phyloP scores from a whole-genome alignment of 176 grass and related monocot genomes.

The Eleusine coracana region DNA sequence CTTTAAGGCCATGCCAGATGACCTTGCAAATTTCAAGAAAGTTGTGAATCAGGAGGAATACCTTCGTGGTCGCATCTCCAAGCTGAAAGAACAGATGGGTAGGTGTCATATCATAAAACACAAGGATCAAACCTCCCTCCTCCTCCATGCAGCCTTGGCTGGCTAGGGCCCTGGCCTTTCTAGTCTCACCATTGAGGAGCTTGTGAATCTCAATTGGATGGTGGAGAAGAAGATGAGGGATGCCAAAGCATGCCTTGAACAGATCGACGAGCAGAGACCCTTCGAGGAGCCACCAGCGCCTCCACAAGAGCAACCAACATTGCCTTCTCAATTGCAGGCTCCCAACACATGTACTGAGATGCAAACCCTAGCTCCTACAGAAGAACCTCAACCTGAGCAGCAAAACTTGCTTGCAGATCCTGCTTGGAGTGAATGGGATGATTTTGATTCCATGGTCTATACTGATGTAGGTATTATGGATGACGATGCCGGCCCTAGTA shows the following conservation, averaged over 20 bases:
- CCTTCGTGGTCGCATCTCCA: conserved; percentile 21
- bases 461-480: background rate
- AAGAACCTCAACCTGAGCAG: background rate
- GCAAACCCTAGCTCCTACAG: accelerated
- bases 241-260: background rate
- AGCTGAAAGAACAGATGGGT: conserved; percentile 4
- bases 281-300: background rate
- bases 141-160: conserved; percentile 20
- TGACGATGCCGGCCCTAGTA: background rate
- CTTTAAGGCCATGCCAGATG: conserved; percentile 41
- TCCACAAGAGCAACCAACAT: background rate
- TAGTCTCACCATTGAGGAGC: conserved; percentile 1
- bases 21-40: conserved; percentile 43
- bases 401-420: background rate
- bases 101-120: background rate
- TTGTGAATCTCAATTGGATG: background rate
- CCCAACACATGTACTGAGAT: background rate
- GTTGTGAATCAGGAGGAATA: conserved; percentile 40
- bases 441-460: background rate
- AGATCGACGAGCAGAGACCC: background rate
- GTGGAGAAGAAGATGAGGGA: background rate
- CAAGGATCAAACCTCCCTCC: background rate
- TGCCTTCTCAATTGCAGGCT: background rate
- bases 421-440: background rate
- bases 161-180: background rate